Evolutionary conservation across 192 early-diverging fungal species (phyloP).

Genomic region (Entomortierella chlamydospora): DNA sequence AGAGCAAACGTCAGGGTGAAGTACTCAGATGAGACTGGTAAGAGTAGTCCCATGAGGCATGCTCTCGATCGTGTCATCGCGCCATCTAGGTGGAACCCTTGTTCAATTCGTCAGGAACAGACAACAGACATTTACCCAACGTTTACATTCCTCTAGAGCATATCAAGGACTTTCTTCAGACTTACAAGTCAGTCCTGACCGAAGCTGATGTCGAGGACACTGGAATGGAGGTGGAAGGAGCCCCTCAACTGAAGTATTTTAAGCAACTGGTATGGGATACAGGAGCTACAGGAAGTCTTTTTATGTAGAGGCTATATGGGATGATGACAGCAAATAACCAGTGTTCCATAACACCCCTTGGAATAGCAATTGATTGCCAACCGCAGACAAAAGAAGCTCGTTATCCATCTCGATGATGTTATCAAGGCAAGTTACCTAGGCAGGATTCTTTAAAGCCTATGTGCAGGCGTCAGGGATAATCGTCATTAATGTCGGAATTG

Average conservation of each 20-base stretch:
- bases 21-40: slow-evolving; percentile 52
- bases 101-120: background rate
- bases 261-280: slow-evolving; percentile 28
- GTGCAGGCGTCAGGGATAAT: background rate
- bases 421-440: slow-evolving; percentile 43
- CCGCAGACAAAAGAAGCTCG: slow-evolving; percentile 67
- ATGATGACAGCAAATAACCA: too few relatives aligned
- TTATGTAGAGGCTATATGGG: background rate
- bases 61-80: background rate
- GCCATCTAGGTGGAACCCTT: background rate
- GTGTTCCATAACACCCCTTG: too few relatives aligned
- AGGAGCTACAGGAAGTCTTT: background rate
- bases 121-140: background rate
- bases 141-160: slow-evolving; percentile 15
- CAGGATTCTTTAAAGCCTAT: background rate
- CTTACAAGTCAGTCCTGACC: slow-evolving; percentile 46
- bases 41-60: background rate
- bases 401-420: slow-evolving; percentile 78
- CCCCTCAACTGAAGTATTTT: slow-evolving; percentile 48
- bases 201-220: slow-evolving; percentile 49
- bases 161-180: slow-evolving; percentile 52
- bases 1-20: slow-evolving; percentile 28
- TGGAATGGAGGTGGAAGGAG: slow-evolving; percentile 36
- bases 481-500: background rate
- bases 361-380: slow-evolving; percentile 73